Conservation (phyloP, 2,329 filamentous ascomycete species). For the Trichophyton schoenleinii region DNA sequence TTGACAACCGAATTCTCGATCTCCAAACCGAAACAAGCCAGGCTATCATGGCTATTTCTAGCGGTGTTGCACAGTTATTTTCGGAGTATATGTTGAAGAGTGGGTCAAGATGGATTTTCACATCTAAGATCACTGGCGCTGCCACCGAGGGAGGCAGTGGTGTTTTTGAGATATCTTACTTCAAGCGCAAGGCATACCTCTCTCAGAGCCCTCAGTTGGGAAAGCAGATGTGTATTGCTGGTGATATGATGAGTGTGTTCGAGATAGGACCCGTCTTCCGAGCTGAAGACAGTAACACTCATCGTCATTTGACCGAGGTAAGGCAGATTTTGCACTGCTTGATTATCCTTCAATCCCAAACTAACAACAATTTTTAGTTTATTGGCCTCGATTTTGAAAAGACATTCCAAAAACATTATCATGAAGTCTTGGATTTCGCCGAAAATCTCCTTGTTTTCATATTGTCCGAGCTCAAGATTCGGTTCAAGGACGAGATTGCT, state of each 20-base stretch:
- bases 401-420: conserved; percentile 39
- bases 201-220: conserved; percentile 54
- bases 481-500: conserved; percentile 35
- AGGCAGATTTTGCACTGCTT: conserved; percentile 5
- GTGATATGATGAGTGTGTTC: conserved; percentile 51
- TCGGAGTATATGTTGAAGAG: conserved; percentile 62
- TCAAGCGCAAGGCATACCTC: conserved; percentile 63
- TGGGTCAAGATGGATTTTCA: conserved; percentile 73
- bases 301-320: conserved; percentile 52
- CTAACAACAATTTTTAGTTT: conserved; percentile 24
- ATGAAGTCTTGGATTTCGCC: conserved; percentile 39
- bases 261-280: conserved; percentile 55
- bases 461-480: conserved; percentile 33
- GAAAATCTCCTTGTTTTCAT: conserved; percentile 40
- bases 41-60: conserved; percentile 63
- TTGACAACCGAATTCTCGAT: conserved; percentile 88
- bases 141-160: conserved; percentile 87
- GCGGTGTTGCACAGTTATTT: conserved; percentile 58
- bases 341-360: background rate
- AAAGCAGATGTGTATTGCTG: conserved; percentile 57
- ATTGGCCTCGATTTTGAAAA: conserved; percentile 42
- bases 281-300: conserved; percentile 56
- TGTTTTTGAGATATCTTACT: conserved; percentile 84
- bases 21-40: conserved; percentile 84
- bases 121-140: conserved; percentile 77